Percentiles rank a stretch among this genome's conserved stretches.
Evolutionary conservation across 2,329 filamentous ascomycete species (phyloP).

Genomic region (Ascomycota sp.): DNA sequence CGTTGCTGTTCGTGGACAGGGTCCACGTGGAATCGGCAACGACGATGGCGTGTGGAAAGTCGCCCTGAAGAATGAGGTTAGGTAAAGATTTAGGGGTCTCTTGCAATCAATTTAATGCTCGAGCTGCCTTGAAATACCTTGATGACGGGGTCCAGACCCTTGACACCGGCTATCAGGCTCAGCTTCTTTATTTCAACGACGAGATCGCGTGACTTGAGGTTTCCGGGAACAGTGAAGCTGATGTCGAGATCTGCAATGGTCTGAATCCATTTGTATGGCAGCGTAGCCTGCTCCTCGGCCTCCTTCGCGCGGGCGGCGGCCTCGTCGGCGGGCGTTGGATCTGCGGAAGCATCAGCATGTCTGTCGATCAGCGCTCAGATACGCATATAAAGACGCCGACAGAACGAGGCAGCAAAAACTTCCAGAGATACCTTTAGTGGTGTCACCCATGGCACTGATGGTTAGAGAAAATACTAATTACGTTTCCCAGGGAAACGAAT

Average conservation of each 20-base stretch:
- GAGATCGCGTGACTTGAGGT: constrained; percentile 68
- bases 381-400: too few relatives aligned
- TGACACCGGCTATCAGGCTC: constrained; percentile 60
- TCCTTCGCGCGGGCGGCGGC: constrained; percentile 49
- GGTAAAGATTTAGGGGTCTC: too few relatives aligned
- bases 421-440: too few relatives aligned
- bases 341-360: too few relatives aligned
- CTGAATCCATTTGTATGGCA: constrained; percentile 96
- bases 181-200: constrained; percentile 66
- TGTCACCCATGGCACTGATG: too few relatives aligned
- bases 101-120: too few relatives aligned
- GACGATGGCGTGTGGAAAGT: constrained; percentile 59
- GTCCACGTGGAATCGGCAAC: constrained; percentile 93
- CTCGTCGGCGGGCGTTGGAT: constrained; percentile 28
- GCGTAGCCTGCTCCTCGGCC: constrained; percentile 65
- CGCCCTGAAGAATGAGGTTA: constrained; percentile 35
- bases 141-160: constrained; percentile 72
- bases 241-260: constrained; percentile 78
- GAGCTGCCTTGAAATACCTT: too few relatives aligned
- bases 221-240: constrained; percentile 55
- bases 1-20: constrained; percentile 50
- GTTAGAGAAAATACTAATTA: too few relatives aligned
- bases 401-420: too few relatives aligned
- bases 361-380: too few relatives aligned
- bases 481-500: too few relatives aligned